Conservation (phyloP, 1,284 basidiomycete genomes). For the Tilletiaria anomala region DNA sequence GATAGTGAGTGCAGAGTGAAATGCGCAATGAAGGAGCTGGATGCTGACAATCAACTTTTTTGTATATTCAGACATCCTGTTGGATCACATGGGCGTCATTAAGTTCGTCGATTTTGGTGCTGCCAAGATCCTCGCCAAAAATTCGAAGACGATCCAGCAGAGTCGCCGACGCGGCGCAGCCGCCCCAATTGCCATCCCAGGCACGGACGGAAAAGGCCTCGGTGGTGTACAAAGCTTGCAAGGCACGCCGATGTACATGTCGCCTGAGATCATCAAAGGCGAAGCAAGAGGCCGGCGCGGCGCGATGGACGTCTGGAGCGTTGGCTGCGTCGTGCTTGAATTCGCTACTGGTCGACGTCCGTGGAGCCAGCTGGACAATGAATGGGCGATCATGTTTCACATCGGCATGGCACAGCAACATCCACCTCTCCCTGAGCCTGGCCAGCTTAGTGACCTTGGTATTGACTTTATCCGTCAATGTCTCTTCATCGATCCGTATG, state of each 20-base stretch:
- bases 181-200: conserved; percentile 2
- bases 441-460: conserved; percentile 73
- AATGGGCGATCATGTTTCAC: conserved; percentile 99
- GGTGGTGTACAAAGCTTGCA: conserved; percentile 59
- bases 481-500: conserved; percentile 70
- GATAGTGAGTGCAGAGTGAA: conserved; percentile 59
- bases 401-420: conserved; percentile 94
- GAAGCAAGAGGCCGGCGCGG: conserved; percentile 53
- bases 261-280: conserved; percentile 90
- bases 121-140: conserved; percentile 90
- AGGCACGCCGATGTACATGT: conserved; percentile 99
- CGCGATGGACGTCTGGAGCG: conserved; percentile 96
- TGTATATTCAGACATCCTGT: conserved; percentile 56
- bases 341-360: conserved; percentile 91
- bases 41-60: neutral
- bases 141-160: conserved; percentile 54
- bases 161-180: conserved; percentile 16
- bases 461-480: conserved; percentile 90
- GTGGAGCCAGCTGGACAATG: conserved; percentile 96
- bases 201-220: conserved; percentile 29
- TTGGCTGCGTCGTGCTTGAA: conserved; percentile 92
- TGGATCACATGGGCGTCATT: conserved; percentile 83
- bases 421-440: conserved; percentile 80
- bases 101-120: conserved; percentile 99
- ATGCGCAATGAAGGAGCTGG: neutral